phyloP scores from a whole-genome alignment of 2,329 filamentous ascomycete species.

The Fusarium nygamai region DNA sequence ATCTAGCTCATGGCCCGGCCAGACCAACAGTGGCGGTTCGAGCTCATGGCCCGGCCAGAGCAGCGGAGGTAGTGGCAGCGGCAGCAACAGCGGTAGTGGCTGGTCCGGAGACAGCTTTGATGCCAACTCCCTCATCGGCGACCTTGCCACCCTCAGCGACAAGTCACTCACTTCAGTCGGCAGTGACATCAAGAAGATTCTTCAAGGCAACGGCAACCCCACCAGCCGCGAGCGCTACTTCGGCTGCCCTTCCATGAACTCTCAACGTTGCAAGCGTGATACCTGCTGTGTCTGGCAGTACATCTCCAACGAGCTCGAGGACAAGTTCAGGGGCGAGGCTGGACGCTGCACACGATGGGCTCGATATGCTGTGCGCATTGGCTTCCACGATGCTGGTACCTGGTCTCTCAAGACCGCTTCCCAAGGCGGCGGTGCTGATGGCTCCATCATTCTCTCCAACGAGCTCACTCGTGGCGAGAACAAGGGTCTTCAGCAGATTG shows the following conservation, averaged over 20 bases:
- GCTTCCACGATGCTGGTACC: conserved; percentile 59
- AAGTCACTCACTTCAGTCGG: conserved; percentile 49
- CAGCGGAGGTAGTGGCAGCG: neutral
- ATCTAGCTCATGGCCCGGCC: neutral
- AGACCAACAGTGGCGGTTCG: too few relatives aligned
- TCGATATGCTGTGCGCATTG: conserved; percentile 56
- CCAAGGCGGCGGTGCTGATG: conserved; percentile 57
- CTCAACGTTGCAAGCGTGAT: conserved; percentile 47
- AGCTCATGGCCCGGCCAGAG: neutral
- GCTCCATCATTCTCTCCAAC: conserved; percentile 54
- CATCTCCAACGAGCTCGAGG: conserved; percentile 52
- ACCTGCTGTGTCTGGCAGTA: conserved; percentile 59
- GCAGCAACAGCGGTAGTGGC: neutral
- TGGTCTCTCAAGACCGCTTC: conserved; percentile 52
- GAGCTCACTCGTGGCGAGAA: conserved; percentile 56
- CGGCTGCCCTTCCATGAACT: conserved; percentile 37
- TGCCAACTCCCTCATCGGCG: conserved; percentile 49
- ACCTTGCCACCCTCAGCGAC: conserved; percentile 47
- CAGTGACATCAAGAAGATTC: conserved; percentile 51
- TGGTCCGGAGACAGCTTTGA: conserved; percentile 30
- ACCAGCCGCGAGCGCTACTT: conserved; percentile 40
- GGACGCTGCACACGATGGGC: conserved; percentile 56
- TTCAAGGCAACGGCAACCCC: conserved; percentile 45
- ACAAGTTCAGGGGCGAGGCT: conserved; percentile 49
- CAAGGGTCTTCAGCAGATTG: conserved; percentile 58